Percentiles rank a stretch among this genome's conserved stretches.
phyloP scores from a whole-genome alignment of 345 rosid species.

The Moringa oleifera region DNA sequence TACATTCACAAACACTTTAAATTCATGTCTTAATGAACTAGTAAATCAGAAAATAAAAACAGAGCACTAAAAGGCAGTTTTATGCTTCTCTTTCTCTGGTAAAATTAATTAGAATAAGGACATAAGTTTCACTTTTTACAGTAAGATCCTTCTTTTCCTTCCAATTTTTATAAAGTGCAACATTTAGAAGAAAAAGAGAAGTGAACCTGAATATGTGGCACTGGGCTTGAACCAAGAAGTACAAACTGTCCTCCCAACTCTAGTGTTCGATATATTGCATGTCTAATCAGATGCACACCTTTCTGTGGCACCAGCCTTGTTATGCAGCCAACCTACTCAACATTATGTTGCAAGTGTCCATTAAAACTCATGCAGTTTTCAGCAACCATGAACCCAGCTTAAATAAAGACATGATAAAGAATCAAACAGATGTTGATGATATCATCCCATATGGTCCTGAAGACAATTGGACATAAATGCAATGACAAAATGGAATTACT shows the following conservation, averaged over 20 bases:
- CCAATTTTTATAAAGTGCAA: background rate
- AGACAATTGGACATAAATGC: background rate
- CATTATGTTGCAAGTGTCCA: background rate
- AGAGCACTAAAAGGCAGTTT: background rate
- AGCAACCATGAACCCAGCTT: background rate
- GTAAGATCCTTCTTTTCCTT: conserved; percentile 5
- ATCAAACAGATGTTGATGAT: background rate
- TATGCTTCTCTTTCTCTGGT: too few species aligned
- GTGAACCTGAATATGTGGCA: conserved; percentile 80
- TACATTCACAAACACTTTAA: background rate
- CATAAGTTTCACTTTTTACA: background rate
- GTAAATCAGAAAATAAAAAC: background rate
- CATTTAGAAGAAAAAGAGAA: background rate
- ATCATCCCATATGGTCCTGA: background rate
- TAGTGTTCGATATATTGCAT: conserved; percentile 82
- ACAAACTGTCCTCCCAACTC: conserved; percentile 96
- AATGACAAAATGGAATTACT: background rate
- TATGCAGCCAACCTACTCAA: conserved; percentile 81
- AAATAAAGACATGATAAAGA: background rate
- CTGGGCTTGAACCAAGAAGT: conserved; percentile 97
- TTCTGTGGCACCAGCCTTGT: conserved; percentile 97
- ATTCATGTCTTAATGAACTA: background rate
- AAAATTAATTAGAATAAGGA: background rate
- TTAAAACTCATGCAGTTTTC: conserved; percentile 1
- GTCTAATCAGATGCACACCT: conserved; percentile 94